phyloP scores from a whole-genome alignment of 2,329 filamentous ascomycete genomes.

The Cladosporium sp. region DNA sequence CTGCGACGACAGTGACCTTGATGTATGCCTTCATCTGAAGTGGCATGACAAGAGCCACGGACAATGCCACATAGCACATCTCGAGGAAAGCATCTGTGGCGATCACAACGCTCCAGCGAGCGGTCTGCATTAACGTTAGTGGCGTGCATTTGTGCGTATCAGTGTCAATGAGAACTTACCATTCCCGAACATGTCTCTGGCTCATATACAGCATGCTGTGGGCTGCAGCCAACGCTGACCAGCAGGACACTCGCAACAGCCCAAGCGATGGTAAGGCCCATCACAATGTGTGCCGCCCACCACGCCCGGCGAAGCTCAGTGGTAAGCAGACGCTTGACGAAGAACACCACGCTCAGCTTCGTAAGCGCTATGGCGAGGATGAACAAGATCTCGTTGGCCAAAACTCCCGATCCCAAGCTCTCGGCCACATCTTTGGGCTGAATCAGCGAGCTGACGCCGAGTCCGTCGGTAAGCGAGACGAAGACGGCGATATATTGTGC shows the following conservation, averaged over 20 bases:
- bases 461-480: constrained; percentile 16
- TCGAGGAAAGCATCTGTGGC: constrained; percentile 26
- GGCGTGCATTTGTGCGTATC: background rate
- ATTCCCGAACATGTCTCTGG: constrained; percentile 18
- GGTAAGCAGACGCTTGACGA: constrained; percentile 30
- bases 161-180: constrained; percentile 8
- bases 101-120: constrained; percentile 25
- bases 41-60: constrained; percentile 23
- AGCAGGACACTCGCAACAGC: constrained; percentile 22
- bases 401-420: constrained; percentile 18
- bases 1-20: constrained; percentile 26
- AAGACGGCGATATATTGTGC: constrained; percentile 23
- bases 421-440: constrained; percentile 12
- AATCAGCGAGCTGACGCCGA: constrained; percentile 20
- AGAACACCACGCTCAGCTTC: constrained; percentile 28
- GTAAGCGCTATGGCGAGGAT: constrained; percentile 24
- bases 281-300: constrained; percentile 15
- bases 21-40: constrained; percentile 28
- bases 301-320: constrained; percentile 21
- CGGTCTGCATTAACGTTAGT: constrained; percentile 13
- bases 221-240: constrained; percentile 19
- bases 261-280: constrained; percentile 23
- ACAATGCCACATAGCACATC: constrained; percentile 21
- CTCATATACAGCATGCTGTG: constrained; percentile 15
- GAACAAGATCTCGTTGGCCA: constrained; percentile 26